A percentile compares a stretch with the other conserved stretches of the same genome.
Evolutionary conservation across 2,329 filamentous ascomycete species (phyloP).

Genomic region (Chalaropsis thielavioides): DNA sequence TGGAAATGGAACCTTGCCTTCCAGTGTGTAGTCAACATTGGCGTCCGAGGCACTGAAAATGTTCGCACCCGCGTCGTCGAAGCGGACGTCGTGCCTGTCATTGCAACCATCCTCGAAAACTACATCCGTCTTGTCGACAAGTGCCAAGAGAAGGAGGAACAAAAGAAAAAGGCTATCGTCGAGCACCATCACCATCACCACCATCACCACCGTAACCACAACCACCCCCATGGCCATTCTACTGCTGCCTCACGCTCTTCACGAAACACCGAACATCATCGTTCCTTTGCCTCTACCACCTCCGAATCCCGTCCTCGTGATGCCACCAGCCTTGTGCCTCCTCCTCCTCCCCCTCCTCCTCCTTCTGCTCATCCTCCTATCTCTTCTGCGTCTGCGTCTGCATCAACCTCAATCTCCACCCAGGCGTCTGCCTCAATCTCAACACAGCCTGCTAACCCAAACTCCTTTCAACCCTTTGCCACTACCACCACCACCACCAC

Average conservation of each 20-base stretch:
- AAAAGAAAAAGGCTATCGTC: conserved; percentile 34
- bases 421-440: background rate
- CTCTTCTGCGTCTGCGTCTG: background rate
- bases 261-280: background rate
- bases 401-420: background rate
- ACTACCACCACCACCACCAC: background rate
- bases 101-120: conserved; percentile 94
- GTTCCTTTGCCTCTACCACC: background rate
- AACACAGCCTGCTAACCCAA: background rate
- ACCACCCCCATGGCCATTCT: conserved; percentile 29
- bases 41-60: conserved; percentile 83
- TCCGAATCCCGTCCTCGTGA: background rate
- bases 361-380: background rate
- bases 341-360: background rate
- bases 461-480: background rate
- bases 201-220: conserved; percentile 6
- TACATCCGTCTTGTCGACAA: conserved; percentile 95
- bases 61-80: conserved; percentile 93
- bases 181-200: conserved; percentile 25
- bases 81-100: conserved; percentile 97
- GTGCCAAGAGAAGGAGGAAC: conserved; percentile 57
- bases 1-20: conserved; percentile 99
- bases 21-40: conserved; percentile 98
- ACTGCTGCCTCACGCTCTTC: conserved; percentile 31
- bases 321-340: background rate